Conservation (phyloP, 257 asterid genomes). For the Linaria vulgaris region DNA sequence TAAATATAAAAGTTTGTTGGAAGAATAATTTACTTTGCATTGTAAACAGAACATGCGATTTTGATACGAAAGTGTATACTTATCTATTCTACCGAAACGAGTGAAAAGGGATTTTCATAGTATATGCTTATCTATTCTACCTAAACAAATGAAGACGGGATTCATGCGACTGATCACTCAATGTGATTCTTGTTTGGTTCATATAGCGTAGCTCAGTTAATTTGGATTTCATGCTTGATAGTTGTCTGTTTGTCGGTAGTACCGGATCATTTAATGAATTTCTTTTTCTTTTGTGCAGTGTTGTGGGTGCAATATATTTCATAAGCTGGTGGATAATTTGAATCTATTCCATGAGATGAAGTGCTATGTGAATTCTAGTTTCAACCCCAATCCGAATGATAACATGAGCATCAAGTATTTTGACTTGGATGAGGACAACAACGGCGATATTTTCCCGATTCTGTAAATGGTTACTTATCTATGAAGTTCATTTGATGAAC, state of each 20-base stretch:
- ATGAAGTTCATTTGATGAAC: constrained; percentile 6
- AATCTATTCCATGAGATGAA: constrained; percentile 89
- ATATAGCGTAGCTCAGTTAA: too few species aligned
- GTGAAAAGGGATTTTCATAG: too few species aligned
- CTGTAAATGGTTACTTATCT: constrained; percentile 38
- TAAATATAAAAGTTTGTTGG: too few species aligned
- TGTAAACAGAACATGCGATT: not conserved
- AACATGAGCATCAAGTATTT: constrained; percentile 49
- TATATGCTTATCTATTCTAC: not conserved
- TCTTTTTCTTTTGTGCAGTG: constrained; percentile 45
- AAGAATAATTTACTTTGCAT: not conserved
- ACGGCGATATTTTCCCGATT: constrained; percentile 47
- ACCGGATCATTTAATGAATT: too few species aligned
- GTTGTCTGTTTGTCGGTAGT: too few species aligned
- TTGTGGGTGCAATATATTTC: constrained; percentile 92
- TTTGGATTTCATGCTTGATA: too few species aligned
- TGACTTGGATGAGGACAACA: constrained; percentile 53
- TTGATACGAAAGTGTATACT: too few species aligned
- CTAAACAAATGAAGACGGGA: too few species aligned
- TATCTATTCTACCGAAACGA: too few species aligned
- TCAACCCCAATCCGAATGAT: constrained; percentile 60
- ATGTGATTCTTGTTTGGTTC: too few species aligned
- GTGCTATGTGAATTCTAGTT: constrained; percentile 79
- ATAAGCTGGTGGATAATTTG: constrained; percentile 93
- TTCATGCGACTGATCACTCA: too few species aligned